Evolutionary conservation across 768 basidiomycete genomes (phyloP).

Genomic region (Collybiopsis confluens): DNA sequence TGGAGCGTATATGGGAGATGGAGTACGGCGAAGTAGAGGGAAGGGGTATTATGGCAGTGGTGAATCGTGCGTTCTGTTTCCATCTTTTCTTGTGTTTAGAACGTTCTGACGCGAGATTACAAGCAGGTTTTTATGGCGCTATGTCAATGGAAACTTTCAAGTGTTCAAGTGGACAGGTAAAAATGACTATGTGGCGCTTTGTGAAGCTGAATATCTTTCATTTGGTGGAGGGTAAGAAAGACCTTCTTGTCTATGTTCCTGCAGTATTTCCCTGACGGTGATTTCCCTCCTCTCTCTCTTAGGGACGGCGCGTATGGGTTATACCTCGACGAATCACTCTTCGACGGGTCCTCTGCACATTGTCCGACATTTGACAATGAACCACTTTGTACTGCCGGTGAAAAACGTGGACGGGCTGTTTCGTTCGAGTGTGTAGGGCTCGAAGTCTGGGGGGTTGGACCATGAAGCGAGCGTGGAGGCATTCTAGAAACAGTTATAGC

Average conservation of each 20-base stretch:
- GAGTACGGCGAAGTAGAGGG: conserved; percentile 52
- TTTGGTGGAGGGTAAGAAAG: conserved; percentile 86
- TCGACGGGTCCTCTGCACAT: conserved; percentile 76
- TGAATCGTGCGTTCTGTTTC: conserved; percentile 59
- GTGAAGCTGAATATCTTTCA: conserved; percentile 74
- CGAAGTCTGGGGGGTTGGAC: conserved; percentile 84
- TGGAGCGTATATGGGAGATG: conserved; percentile 83
- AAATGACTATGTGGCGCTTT: conserved; percentile 88
- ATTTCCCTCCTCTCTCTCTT: background rate
- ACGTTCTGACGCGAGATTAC: background rate
- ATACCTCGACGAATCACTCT: conserved; percentile 78
- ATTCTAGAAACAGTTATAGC: background rate
- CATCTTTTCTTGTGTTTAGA: background rate
- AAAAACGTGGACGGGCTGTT: conserved; percentile 42
- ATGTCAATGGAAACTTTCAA: conserved; percentile 42
- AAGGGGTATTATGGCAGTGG: conserved; percentile 83
- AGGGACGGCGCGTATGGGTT: conserved; percentile 88
- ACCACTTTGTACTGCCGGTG: conserved; percentile 58
- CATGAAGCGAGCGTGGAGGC: conserved; percentile 13
- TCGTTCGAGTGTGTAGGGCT: conserved; percentile 90
- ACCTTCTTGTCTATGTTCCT: conserved; percentile 1
- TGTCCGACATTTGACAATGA: conserved; percentile 90
- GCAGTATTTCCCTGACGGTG: background rate
- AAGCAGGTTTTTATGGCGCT: conserved; percentile 74
- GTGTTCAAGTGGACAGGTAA: conserved; percentile 82